Evolutionary conservation across 108 stramenopile species (phyloP), one percentile per base, ranked within the genome.

Genomic region (Aurantiochytrium sp.): DNA sequence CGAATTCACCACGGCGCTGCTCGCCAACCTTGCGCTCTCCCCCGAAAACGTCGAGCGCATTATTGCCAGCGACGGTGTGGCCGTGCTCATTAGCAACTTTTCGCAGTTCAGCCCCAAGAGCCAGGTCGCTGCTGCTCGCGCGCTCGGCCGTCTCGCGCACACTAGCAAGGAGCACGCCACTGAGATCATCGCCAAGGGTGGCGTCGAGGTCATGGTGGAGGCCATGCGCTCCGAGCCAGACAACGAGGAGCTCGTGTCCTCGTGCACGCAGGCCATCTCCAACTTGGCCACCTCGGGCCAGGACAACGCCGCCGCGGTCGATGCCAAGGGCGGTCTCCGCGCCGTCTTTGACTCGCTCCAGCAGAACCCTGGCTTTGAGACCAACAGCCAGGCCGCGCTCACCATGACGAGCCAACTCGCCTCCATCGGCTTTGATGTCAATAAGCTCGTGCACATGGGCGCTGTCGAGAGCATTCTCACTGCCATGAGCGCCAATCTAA

Each of bases 121-220:
- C 49, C 25, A 89, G 35, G 35, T 44, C 14, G 58, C 89, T 5
- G 58, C 89, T 4, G 58, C 89, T 35, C 43, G 87, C 14, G 89
- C 76, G 25, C 29, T 90, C 45, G 89, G 89, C 29, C 73, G 89
- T 47, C 51, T 90, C 60, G 89, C 89, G 12, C 14, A 49, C 89
- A 6, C 23, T 0, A 58, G 23, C 89, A 23, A 23, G 42, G 44
- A 16, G 25, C 8, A 87, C 51, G 44, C 88, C 57, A 58, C 87
- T 10, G 73, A 59, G 76, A 89, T 90, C 57, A 29, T 90, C 19
- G 47, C 19, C 10, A 35, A 28, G 23, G 76, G 72, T 14, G 76
- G 88, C 49, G 58, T 87, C 21, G 45, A 55, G 49, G 89, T 44
- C 18, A 2, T 90, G 25, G 89, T 90, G 58, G 87, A 90, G 16